Base-by-base conservation (phyloP, 2,329 filamentous ascomycete genomes). In the Aspergillus hiratsukae region DNA sequence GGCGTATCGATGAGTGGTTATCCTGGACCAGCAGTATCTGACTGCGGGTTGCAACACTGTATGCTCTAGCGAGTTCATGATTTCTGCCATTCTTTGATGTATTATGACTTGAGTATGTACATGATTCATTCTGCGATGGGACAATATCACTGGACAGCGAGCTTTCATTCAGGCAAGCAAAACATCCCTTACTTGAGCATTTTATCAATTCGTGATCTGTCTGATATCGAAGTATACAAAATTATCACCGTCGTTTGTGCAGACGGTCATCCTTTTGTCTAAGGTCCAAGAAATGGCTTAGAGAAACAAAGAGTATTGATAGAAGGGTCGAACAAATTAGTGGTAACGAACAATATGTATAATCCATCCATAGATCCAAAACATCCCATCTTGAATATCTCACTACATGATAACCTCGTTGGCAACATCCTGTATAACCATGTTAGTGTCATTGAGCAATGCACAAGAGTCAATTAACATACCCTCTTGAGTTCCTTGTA, bases 401-500 rank as follows among this genome's bases (percentile, higher is more conserved):
- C 27, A 69, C 81, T 84, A 97, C 92, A 97, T 97, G 74, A 97
- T 97, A 69, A 96, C 90, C 69, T 85, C 83, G 68, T 77, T 77
- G 54, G 72, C 66, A 52, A 75, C 73, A 51, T 75, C 73, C 73
- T 75, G 49, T 1, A 43, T 31, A 29, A 23, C 45, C 29, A 43
- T 43, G 50, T 61, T 29, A 60, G 55, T 37, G 23, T 10, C 41
- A 51, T 21, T 28, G 40, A 21, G 23, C 35, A 51, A 45, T 28
- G 49, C 9, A 25, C 17, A 40, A 41, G 29, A 50, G 37, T 45
- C 9, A 41, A 43, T 4, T 23, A 41, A 83, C 89, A 75, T 79
- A 93, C 90, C 79, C 92, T 85, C 86, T 97, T 97, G 74, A 99
- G 78, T 79, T 97, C 94, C 83, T 99, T 99, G 77, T 92, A 96